Evolutionary conservation across 2,329 filamentous ascomycete genomes (phyloP).

Genomic region (Beauveria varroae): DNA sequence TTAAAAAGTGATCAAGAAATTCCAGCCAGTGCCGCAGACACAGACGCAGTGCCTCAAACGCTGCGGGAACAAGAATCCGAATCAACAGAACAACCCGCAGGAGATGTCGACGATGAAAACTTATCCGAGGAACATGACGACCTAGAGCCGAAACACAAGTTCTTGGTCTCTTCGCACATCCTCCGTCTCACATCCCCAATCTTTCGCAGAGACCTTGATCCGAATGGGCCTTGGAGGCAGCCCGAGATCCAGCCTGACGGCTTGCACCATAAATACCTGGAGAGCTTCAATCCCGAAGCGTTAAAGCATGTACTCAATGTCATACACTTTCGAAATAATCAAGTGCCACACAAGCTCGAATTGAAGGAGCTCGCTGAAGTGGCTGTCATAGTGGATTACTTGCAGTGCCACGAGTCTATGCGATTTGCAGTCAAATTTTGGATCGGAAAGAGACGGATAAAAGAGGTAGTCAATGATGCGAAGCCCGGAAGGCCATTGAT

Average conservation of each 20-base stretch:
- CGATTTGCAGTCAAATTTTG: not conserved
- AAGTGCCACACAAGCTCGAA: constrained; percentile 5
- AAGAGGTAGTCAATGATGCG: not conserved
- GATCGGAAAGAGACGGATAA: not conserved
- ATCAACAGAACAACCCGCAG: not conserved
- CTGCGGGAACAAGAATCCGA: too few relatives aligned
- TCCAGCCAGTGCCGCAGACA: not conserved
- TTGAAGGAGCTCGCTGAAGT: constrained; percentile 9
- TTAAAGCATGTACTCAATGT: not conserved
- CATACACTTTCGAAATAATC: not conserved
- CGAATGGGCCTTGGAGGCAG: not conserved
- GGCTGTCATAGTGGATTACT: constrained; percentile 2
- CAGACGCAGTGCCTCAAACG: too few relatives aligned
- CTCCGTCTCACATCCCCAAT: not conserved
- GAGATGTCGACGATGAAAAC: not conserved
- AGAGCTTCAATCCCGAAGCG: not conserved
- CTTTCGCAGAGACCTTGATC: not conserved
- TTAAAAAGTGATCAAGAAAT: too few relatives aligned
- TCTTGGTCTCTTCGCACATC: not conserved
- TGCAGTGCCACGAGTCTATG: constrained; percentile 13
- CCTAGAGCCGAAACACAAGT: not conserved
- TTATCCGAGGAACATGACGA: not conserved
- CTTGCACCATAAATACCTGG: not conserved
- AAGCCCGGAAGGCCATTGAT: not conserved
- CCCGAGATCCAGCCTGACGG: not conserved